Evolutionary conservation across 2,329 filamentous ascomycete genomes (phyloP), one percentile per base, ranked within the genome.

Genomic region (Fusarium tupiense): DNA sequence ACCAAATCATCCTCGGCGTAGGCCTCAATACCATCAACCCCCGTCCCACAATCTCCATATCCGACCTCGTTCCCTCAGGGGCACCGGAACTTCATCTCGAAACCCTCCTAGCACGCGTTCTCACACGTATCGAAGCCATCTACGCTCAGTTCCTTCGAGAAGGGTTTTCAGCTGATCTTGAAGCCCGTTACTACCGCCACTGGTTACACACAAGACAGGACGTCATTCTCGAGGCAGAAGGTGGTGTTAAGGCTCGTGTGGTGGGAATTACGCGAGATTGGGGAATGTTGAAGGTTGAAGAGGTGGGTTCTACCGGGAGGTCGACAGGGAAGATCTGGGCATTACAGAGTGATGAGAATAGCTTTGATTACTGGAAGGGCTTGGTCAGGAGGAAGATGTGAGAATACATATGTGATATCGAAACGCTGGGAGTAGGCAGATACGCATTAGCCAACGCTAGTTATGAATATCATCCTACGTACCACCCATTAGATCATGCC

Each of bases 301-400:
- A 98, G 86, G 82, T 97, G 61, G 92, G 91, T 6, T 89, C 87
- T 81, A 89, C 92, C 67, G 94, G 94, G 72, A 86, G 91, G 61
- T 85, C 88, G 5, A 98, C 94, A 1, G 95, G 96, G 0, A 93
- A 89, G 83, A 86, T 92, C 57, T 96, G 93, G 89, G 90, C 92
- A 77, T 83, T 99, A 83, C 95, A 98, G 86, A 98, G 95, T 82
- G 96, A 99, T 82, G 94, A 95, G 81, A 99, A 99, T 80, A 98
- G 95, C 82, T 99, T 99, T 85, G 96, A 99, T 83, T 99, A 98
- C 82, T 97, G 98, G 85, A 94, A 90, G 80, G 96, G 96, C 0
- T 80, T 99, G 78, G 85, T 99, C 26, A 94, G 91, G 85, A 89
- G 92, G 78, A 98, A 97, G 86, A 82, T 91, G 5, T 95, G 37